Conservation (phyloP, 1,284 basidiomycete genomes). For the Leccinum pachyderme region DNA sequence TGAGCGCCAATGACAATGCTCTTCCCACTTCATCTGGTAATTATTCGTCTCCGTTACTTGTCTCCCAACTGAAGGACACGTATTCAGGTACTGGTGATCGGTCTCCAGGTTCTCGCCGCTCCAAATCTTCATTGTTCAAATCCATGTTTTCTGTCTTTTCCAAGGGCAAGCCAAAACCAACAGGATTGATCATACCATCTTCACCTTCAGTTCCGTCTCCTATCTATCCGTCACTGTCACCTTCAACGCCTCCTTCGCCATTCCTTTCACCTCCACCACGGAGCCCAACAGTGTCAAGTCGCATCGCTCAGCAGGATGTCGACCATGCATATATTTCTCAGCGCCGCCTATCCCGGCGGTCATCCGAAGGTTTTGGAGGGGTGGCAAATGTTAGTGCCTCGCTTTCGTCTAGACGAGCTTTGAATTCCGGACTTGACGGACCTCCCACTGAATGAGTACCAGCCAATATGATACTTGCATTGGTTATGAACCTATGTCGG, state of each 20-base stretch:
- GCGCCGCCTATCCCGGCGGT: conserved; percentile 14
- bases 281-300: conserved; percentile 13
- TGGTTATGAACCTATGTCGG: neutral
- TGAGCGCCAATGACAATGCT: conserved; percentile 94
- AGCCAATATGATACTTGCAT: neutral
- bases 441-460: conserved; percentile 17
- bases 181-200: conserved; percentile 62
- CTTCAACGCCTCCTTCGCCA: conserved; percentile 22
- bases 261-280: conserved; percentile 28
- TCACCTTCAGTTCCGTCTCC: conserved; percentile 31
- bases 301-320: conserved; percentile 6
- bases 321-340: conserved; percentile 7
- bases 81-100: conserved; percentile 38
- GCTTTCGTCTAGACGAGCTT: conserved; percentile 19
- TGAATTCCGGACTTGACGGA: conserved; percentile 6
- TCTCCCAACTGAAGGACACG: neutral
- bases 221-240: conserved; percentile 23
- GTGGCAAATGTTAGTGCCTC: conserved; percentile 3
- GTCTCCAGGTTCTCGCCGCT: conserved; percentile 33
- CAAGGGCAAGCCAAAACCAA: conserved; percentile 38
- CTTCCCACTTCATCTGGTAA: conserved; percentile 62
- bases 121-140: conserved; percentile 61
- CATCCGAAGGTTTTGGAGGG: conserved; percentile 10
- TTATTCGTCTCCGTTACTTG: conserved; percentile 1
- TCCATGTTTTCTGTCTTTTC: conserved; percentile 54